Conservation (phyloP, 192 early-diverging fungal genomes). For the Lobosporangium transversale region DNA sequence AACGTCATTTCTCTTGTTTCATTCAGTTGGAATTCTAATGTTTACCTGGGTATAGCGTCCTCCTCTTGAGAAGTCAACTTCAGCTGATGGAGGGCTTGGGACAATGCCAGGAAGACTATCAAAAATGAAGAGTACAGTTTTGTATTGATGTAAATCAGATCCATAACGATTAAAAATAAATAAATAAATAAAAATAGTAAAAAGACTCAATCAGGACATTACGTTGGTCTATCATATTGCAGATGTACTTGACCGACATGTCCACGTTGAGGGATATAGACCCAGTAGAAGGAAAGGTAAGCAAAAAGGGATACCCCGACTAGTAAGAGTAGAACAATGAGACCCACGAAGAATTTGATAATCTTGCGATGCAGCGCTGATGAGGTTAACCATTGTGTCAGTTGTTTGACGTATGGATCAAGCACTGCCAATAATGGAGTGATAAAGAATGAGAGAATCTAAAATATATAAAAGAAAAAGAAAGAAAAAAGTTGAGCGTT, state of each 20-base stretch:
- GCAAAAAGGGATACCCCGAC: constrained; percentile 41
- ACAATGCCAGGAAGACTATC: constrained; percentile 36
- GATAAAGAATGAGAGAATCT: constrained; percentile 56
- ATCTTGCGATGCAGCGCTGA: constrained; percentile 51
- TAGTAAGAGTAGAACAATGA: constrained; percentile 27
- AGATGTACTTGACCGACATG: constrained; percentile 54
- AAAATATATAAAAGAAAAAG: no score
- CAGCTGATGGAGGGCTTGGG: constrained; percentile 25
- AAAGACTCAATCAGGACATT: not conserved
- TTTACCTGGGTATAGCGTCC: constrained; percentile 37
- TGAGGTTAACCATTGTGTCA: constrained; percentile 51
- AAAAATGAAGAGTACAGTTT: not conserved
- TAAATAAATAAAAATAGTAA: not conserved
- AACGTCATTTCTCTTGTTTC: no score
- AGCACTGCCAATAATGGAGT: constrained; percentile 47
- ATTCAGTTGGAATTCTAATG: not conserved
- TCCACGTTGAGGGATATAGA: constrained; percentile 56
- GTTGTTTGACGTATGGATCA: constrained; percentile 50
- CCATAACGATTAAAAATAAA: not conserved
- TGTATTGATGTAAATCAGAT: not conserved
- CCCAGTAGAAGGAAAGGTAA: constrained; percentile 57
- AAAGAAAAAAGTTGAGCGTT: no score
- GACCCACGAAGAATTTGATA: constrained; percentile 52
- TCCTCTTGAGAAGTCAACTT: constrained; percentile 51
- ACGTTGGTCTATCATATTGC: constrained; percentile 55